phyloP scores from a whole-genome alignment of 208 protist genomes.

The Trypanosoma scelopori region DNA sequence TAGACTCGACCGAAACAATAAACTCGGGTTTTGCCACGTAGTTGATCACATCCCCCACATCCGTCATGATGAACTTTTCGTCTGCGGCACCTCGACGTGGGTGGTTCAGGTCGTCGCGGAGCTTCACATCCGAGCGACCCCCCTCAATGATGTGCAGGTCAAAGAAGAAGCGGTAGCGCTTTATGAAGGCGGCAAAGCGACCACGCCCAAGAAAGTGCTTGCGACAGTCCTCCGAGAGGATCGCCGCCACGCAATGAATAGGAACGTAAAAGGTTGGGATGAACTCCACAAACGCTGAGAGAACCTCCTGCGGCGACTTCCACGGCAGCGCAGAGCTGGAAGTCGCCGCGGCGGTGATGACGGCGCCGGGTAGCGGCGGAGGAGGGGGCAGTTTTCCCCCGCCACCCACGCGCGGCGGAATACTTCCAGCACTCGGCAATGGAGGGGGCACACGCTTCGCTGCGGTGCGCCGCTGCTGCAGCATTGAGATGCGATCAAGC shows the following conservation, averaged over 20 bases:
- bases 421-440: constrained; percentile 4
- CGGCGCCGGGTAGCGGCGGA: constrained; percentile 26
- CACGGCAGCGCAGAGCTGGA: constrained; percentile 23
- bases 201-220: constrained; percentile 54
- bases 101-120: constrained; percentile 72
- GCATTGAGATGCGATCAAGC: neutral
- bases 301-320: constrained; percentile 75
- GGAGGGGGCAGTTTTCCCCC: constrained; percentile 30
- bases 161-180: constrained; percentile 77
- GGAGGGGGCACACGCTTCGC: constrained; percentile 27
- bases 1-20: constrained; percentile 59
- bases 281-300: constrained; percentile 62
- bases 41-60: constrained; percentile 67
- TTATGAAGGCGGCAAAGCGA: constrained; percentile 53
- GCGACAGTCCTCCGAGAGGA: constrained; percentile 71
- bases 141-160: constrained; percentile 47
- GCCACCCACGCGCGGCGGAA: constrained; percentile 1
- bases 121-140: constrained; percentile 51
- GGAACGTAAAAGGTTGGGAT: constrained; percentile 84
- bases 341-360: constrained; percentile 9
- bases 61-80: constrained; percentile 84
- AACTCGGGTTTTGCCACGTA: constrained; percentile 79
- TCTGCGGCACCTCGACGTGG: constrained; percentile 70
- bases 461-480: constrained; percentile 1
- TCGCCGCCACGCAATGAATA: constrained; percentile 61